Percentiles rank a stretch among this genome's conserved stretches.
Conservation (phyloP, 2,329 filamentous ascomycete genomes). For the Colletotrichum trifolii region DNA sequence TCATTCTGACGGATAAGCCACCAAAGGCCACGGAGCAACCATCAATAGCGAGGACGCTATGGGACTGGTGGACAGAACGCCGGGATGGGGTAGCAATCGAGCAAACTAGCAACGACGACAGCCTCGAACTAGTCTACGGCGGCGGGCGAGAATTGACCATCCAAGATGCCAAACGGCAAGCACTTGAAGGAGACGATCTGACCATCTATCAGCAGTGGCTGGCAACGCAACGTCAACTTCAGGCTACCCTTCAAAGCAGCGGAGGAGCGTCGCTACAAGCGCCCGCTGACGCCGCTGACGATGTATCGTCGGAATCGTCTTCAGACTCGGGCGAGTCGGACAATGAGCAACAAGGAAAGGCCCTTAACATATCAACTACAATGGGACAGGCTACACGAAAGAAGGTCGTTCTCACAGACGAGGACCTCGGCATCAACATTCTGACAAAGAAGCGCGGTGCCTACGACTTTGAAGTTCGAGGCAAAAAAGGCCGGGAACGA, state of each 20-base stretch:
- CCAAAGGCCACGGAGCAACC: slow-evolving; percentile 57
- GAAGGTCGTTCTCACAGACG: slow-evolving; percentile 87
- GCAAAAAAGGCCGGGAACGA: slow-evolving; percentile 90
- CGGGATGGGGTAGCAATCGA: slow-evolving; percentile 72
- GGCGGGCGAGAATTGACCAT: slow-evolving; percentile 72
- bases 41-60: slow-evolving; percentile 79
- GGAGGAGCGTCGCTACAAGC: slow-evolving; percentile 76
- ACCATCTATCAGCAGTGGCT: slow-evolving; percentile 91
- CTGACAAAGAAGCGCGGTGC: slow-evolving; percentile 88
- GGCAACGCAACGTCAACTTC: slow-evolving; percentile 86
- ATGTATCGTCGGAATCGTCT: slow-evolving; percentile 86
- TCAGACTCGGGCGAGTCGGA: slow-evolving; percentile 91
- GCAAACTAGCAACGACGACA: slow-evolving; percentile 63
- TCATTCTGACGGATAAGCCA: slow-evolving; percentile 85
- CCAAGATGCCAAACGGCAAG: slow-evolving; percentile 68
- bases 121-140: slow-evolving; percentile 74
- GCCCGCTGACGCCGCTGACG: slow-evolving; percentile 80
- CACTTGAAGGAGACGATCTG: slow-evolving; percentile 81
- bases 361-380: slow-evolving; percentile 87
- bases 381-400: slow-evolving; percentile 86
- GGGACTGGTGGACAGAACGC: slow-evolving; percentile 81
- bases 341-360: slow-evolving; percentile 89
- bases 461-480: slow-evolving; percentile 92
- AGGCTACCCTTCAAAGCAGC: slow-evolving; percentile 80
- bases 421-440: slow-evolving; percentile 92